Percentiles rank a stretch among this genome's conserved stretches.
These are phyloP conservation scores for Umbelopsis sp. DNA, from an alignment of 192 early-diverging fungal genomes.

Conservation along the genomic window DNA sequence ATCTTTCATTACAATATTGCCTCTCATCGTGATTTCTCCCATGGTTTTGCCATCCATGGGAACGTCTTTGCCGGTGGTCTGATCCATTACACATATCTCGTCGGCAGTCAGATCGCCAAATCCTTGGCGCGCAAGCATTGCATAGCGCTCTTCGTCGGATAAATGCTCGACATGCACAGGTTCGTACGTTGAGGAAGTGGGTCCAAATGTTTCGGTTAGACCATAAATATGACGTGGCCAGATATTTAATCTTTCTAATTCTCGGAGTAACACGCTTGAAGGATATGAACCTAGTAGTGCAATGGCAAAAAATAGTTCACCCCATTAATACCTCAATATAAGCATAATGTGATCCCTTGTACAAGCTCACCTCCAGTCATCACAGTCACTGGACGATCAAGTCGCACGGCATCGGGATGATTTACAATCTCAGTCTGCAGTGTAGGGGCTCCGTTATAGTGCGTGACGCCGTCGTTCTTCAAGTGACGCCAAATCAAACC, in stretches of 20 bases:
- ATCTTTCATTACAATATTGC: conserved; percentile 62
- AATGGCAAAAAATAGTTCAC: conserved; percentile 4
- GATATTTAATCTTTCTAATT: conserved; percentile 54
- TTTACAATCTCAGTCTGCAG: conserved; percentile 58
- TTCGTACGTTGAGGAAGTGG: conserved; percentile 44
- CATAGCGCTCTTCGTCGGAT: conserved; percentile 32
- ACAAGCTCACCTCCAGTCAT: conserved; percentile 26
- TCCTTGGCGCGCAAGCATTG: conserved; percentile 56
- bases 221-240: conserved; percentile 64
- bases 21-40: conserved; percentile 60
- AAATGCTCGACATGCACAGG: conserved; percentile 38
- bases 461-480: conserved; percentile 49
- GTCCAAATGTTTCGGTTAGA: conserved; percentile 64
- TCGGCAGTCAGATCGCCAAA: conserved; percentile 53
- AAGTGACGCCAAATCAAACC: conserved; percentile 55
- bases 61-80: conserved; percentile 44
- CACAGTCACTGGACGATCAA: conserved; percentile 18
- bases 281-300: conserved; percentile 56
- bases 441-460: conserved; percentile 62
- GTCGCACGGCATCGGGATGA: conserved; percentile 44
- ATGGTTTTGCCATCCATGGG: conserved; percentile 52
- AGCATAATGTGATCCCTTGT: neutral
- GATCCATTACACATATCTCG: conserved; percentile 54
- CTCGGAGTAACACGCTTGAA: conserved; percentile 49
- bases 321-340: neutral